Evolutionary conservation across 305 asterid genomes (phyloP).

Genomic region (Fraxinus latifolia): DNA sequence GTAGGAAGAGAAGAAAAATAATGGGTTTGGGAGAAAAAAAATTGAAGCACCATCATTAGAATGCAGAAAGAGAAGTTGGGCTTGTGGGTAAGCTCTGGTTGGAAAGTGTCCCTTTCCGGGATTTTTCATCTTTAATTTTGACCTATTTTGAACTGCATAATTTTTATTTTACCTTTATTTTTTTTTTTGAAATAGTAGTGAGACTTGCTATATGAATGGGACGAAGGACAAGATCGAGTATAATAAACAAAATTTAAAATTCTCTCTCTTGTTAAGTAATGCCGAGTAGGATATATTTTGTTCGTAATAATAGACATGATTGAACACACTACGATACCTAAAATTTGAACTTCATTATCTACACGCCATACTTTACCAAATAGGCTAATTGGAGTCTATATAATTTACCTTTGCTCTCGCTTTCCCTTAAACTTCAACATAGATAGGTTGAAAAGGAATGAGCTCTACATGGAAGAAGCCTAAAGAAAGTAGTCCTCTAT

Average conservation of each 20-base stretch:
- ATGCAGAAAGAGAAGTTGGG: constrained; percentile 32
- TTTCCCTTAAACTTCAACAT: not conserved
- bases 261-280: not conserved
- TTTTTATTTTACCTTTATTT: not conserved
- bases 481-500: not conserved
- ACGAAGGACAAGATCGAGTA: not conserved
- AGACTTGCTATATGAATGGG: not conserved
- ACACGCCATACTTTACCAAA: not conserved
- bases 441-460: not conserved
- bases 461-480: not conserved
- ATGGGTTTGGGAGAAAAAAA: constrained; percentile 9
- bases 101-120: constrained; percentile 21
- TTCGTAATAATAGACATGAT: not conserved
- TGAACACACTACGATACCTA: not conserved
- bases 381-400: not conserved
- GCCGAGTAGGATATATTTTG: not conserved
- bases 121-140: constrained; percentile 24
- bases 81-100: constrained; percentile 29
- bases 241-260: not conserved
- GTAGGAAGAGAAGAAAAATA: constrained; percentile 25
- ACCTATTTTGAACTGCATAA: constrained; percentile 25
- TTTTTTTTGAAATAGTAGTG: not conserved
- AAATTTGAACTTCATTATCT: not conserved
- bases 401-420: not conserved
- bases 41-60: constrained; percentile 44